Conservation (phyloP, 2,329 filamentous ascomycete genomes). For the Arthrobotrys sphaeroides region DNA sequence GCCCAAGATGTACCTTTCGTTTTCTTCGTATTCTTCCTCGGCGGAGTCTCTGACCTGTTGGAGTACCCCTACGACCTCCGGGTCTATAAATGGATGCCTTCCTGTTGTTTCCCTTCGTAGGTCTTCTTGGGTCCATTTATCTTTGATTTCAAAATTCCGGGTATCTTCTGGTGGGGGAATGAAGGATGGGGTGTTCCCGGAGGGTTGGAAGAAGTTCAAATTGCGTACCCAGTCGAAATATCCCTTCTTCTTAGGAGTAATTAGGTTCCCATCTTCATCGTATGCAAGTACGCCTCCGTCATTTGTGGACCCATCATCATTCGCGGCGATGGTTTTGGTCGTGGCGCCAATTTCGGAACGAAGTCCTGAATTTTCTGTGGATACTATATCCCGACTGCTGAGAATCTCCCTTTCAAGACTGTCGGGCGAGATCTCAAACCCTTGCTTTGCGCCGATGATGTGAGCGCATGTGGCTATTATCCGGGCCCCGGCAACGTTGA, state of each 20-base stretch:
- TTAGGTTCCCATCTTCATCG: too few relatives aligned
- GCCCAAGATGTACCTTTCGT: constrained; percentile 9
- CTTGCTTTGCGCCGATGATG: not conserved
- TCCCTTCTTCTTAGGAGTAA: not conserved
- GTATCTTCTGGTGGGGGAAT: constrained; percentile 11
- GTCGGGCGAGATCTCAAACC: not conserved
- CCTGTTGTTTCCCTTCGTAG: constrained; percentile 15
- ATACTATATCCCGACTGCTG: too few relatives aligned
- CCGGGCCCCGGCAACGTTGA: not conserved
- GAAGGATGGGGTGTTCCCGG: not conserved
- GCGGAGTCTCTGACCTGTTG: not conserved
- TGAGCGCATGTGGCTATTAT: not conserved
- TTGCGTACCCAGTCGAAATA: not conserved
- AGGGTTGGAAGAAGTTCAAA: not conserved
- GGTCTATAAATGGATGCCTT: constrained; percentile 42
- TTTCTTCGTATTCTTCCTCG: not conserved
- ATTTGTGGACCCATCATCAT: too few relatives aligned
- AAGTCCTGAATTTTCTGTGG: too few relatives aligned
- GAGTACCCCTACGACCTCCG: constrained; percentile 19
- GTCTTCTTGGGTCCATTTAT: constrained; percentile 13
- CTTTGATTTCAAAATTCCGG: constrained; percentile 13
- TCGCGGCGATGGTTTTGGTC: too few relatives aligned
- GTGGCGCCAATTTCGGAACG: too few relatives aligned
- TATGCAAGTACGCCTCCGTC: too few relatives aligned
- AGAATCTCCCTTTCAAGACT: too few relatives aligned